phyloP scores from a whole-genome alignment of 257 asterid genomes.

The Handroanthus guayacan region DNA sequence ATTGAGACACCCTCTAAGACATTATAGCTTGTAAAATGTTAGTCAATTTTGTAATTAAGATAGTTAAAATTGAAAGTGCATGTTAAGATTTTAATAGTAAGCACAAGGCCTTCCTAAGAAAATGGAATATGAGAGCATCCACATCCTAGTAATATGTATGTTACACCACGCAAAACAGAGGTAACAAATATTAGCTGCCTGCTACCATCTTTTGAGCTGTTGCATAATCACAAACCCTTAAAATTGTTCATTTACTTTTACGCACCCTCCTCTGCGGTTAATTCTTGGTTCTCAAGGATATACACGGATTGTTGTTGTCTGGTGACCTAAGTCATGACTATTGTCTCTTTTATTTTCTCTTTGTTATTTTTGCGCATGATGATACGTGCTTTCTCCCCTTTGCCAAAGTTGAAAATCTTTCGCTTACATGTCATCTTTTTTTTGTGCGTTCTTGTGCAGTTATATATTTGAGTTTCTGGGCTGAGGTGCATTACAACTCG shows the following conservation, averaged over 20 bases:
- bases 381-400: neutral
- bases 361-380: neutral
- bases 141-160: neutral
- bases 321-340: neutral
- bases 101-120: neutral
- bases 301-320: neutral
- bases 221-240: no score
- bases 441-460: slow-evolving; percentile 53
- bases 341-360: neutral
- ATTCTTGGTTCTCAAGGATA: neutral
- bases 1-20: no score
- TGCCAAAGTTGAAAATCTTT: neutral
- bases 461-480: slow-evolving; percentile 91
- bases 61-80: no score
- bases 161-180: neutral
- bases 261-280: neutral
- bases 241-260: neutral
- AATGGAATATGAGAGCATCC: neutral
- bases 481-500: slow-evolving; percentile 98
- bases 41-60: no score
- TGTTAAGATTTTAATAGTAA: neutral
- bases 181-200: neutral
- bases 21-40: no score
- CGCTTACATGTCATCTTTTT: slow-evolving; percentile 9
- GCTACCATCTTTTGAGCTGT: neutral